Evolutionary conservation across 352 stramenopile species (phyloP).

Genomic region (Phytophthora podocarpi): DNA sequence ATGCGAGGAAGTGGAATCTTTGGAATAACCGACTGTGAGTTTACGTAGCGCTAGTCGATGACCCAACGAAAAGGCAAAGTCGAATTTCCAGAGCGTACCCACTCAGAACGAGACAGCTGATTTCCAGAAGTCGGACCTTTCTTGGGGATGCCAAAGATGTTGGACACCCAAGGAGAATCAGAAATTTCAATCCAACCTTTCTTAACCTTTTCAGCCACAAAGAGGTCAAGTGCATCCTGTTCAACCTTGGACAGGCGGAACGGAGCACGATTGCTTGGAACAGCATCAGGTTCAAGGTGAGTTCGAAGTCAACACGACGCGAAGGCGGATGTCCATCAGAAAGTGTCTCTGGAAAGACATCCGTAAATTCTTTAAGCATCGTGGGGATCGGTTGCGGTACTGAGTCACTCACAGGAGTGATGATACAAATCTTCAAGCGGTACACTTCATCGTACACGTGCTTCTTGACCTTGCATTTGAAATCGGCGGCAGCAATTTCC

Average conservation of each 20-base stretch:
- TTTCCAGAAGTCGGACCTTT: constrained; percentile 16
- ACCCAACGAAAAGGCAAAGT: constrained; percentile 19
- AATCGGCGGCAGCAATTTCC: constrained; percentile 10
- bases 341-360: constrained; percentile 20
- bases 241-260: constrained; percentile 19
- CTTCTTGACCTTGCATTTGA: constrained; percentile 9
- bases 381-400: neutral
- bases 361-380: constrained; percentile 8
- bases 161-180: constrained; percentile 31
- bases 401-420: neutral
- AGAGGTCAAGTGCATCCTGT: constrained; percentile 10
- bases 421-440: constrained; percentile 7
- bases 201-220: constrained; percentile 20
- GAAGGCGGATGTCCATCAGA: constrained; percentile 14
- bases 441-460: constrained; percentile 16
- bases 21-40: constrained; percentile 9
- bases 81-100: constrained; percentile 13
- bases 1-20: constrained; percentile 24
- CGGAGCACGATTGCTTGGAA: constrained; percentile 4
- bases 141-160: constrained; percentile 31
- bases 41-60: constrained; percentile 21
- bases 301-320: constrained; percentile 21
- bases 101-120: constrained; percentile 17
- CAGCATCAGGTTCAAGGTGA: constrained; percentile 29
- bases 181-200: constrained; percentile 33